These are phyloP conservation scores for Paraphysoderma sedebokerense DNA, from an alignment of 371 early-diverging fungal genomes.

Conservation along the genomic window DNA sequence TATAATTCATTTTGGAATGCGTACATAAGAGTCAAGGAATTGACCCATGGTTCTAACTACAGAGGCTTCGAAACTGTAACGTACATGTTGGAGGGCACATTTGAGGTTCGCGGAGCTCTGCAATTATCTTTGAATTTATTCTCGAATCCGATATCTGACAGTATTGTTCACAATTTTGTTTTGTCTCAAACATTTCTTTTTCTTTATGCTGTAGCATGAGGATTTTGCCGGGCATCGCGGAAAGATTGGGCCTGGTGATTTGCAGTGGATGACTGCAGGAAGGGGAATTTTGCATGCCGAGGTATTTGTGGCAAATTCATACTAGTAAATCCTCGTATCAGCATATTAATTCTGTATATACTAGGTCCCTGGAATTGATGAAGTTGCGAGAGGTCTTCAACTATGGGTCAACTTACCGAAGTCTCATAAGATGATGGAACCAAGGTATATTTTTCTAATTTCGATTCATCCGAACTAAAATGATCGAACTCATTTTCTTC, in stretches of 20 bases:
- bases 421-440: slow-evolving; percentile 56
- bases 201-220: too few relatives aligned
- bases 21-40: slow-evolving; percentile 58
- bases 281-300: slow-evolving; percentile 63
- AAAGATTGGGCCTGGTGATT: slow-evolving; percentile 45
- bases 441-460: too few relatives aligned
- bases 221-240: slow-evolving; percentile 66
- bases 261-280: slow-evolving; percentile 42
- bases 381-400: slow-evolving; percentile 44
- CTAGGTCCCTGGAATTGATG: slow-evolving; percentile 28
- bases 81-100: slow-evolving; percentile 16
- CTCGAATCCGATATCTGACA: too few relatives aligned
- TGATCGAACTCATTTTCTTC: too few relatives aligned
- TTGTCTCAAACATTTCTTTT: too few relatives aligned
- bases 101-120: too few relatives aligned
- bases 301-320: slow-evolving; percentile 31
- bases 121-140: too few relatives aligned
- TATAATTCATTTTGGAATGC: slow-evolving; percentile 55
- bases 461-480: too few relatives aligned
- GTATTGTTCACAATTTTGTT: too few relatives aligned
- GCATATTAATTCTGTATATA: too few relatives aligned
- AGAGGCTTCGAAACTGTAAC: slow-evolving; percentile 22
- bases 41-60: too few relatives aligned
- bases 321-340: too few relatives aligned
- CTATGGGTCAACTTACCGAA: slow-evolving; percentile 69